These are phyloP conservation scores for Clavispora vitiphila DNA, from an alignment of 805 yeast genomes.

Conservation along the genomic window DNA sequence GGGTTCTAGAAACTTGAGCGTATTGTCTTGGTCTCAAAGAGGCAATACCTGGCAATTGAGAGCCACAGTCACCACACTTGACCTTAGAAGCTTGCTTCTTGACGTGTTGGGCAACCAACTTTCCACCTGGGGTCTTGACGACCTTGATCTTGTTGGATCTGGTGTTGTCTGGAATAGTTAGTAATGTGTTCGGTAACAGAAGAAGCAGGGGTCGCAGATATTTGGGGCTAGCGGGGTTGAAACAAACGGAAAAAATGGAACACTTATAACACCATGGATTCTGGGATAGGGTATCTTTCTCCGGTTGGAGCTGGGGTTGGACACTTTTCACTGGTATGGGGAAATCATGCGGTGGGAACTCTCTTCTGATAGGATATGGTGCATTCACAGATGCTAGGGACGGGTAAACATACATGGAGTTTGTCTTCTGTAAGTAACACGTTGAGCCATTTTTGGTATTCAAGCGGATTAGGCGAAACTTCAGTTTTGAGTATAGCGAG, in stretches of 20 bases:
- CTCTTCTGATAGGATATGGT: not conserved
- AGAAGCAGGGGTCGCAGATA: not conserved
- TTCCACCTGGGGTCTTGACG: slow-evolving; percentile 99
- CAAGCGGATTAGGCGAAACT: slow-evolving; percentile 1
- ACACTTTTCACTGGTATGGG: not conserved
- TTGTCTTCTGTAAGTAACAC: slow-evolving; percentile 37
- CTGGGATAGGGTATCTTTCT: no score
- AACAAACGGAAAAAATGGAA: no score
- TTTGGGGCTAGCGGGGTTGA: not conserved
- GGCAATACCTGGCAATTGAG: slow-evolving; percentile 79
- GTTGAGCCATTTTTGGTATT: slow-evolving; percentile 78
- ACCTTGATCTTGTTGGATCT: slow-evolving; percentile 99
- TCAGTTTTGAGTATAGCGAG: not conserved
- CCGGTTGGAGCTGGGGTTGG: not conserved
- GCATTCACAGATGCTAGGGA: not conserved
- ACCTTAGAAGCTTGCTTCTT: slow-evolving; percentile 86
- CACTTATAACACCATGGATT: no score
- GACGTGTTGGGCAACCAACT: slow-evolving; percentile 95
- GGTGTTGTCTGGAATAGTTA: slow-evolving; percentile 69
- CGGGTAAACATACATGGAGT: slow-evolving; percentile 14
- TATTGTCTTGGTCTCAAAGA: slow-evolving; percentile 98
- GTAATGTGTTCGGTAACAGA: not conserved
- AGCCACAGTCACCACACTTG: slow-evolving; percentile 87
- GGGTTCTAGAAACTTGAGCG: slow-evolving; percentile 91
- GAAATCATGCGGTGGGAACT: not conserved